These are phyloP conservation scores for Arabidopsis thaliana DNA, from an alignment of 345 rosid species.

Conservation along the genomic window TAIR10.1 NC_003074.8:5673501-5674000, in stretches of 20 bases:
- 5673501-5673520: slow-evolving; percentile 93
- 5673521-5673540: slow-evolving; percentile 93
- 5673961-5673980: slow-evolving; percentile 97
- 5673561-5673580: slow-evolving; percentile 77
- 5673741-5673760: slow-evolving; percentile 71
- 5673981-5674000: slow-evolving; percentile 35
- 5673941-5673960: slow-evolving; percentile 85
- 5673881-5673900: slow-evolving; percentile 4
- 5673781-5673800: slow-evolving; percentile 56
- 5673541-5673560: slow-evolving; percentile 95
- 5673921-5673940: slow-evolving; percentile 94
- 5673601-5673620: slow-evolving; percentile 58
- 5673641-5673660: background rate
- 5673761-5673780: slow-evolving; percentile 76
- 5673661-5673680: slow-evolving; percentile 23
- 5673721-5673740: slow-evolving; percentile 87
- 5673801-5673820: slow-evolving; percentile 6
- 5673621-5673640: background rate
- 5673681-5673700: slow-evolving; percentile 33
- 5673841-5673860: slow-evolving; percentile 12
- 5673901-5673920: slow-evolving; percentile 55
- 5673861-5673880: background rate
- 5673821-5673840: slow-evolving; percentile 7
- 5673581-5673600: slow-evolving; percentile 98
- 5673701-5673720: slow-evolving; percentile 92